Conservation (phyloP, 2,329 filamentous ascomycete species). For the Arthroderma uncinatum region DNA sequence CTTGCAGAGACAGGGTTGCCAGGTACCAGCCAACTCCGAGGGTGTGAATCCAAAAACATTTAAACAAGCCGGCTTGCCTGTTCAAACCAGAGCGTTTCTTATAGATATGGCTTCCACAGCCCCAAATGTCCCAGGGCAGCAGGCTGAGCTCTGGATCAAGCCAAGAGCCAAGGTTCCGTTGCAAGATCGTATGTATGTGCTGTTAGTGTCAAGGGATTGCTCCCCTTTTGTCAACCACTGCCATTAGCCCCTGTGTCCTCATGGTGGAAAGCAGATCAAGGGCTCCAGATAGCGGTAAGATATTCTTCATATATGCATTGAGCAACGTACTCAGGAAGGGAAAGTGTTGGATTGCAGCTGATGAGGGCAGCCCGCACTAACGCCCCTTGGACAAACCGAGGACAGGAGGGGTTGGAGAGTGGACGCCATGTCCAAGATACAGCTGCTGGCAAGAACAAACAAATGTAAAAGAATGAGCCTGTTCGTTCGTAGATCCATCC, state of each 20-base stretch:
- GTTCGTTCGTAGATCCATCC: background rate
- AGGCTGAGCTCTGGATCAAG: background rate
- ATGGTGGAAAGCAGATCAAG: conserved; percentile 31
- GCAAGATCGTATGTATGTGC: background rate
- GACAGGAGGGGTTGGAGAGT: background rate
- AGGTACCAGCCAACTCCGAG: background rate
- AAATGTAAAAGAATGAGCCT: background rate
- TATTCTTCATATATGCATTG: background rate
- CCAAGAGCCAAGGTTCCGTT: background rate
- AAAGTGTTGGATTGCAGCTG: background rate
- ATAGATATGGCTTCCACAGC: background rate
- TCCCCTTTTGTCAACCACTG: conserved; percentile 27
- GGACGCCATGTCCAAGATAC: background rate
- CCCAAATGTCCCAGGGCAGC: background rate
- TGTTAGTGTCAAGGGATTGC: background rate
- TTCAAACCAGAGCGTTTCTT: background rate
- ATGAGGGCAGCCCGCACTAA: background rate
- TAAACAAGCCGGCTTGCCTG: background rate
- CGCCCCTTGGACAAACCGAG: background rate
- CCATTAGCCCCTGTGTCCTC: conserved; percentile 36
- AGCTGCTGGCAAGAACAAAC: background rate
- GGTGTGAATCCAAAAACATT: background rate
- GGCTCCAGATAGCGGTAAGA: conserved; percentile 30
- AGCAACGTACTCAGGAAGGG: background rate
- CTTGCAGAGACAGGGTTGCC: conserved; percentile 10